These are phyloP conservation scores for Curvularia verruculosa DNA, from an alignment of 2,329 filamentous ascomycete species.

Conservation along the genomic window DNA sequence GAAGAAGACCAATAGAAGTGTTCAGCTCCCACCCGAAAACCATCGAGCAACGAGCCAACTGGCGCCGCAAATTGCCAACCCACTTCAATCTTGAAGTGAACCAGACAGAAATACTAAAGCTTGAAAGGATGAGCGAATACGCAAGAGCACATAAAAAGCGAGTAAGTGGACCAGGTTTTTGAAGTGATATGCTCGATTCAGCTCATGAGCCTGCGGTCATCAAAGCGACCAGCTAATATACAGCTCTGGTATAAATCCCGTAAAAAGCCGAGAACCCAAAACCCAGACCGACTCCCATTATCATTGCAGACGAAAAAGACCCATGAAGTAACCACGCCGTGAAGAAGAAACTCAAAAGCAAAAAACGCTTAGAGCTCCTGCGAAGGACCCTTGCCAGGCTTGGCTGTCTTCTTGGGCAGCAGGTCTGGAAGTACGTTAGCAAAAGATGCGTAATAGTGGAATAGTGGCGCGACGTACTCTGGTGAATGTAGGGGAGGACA, in stretches of 20 bases:
- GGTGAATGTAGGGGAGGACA: conserved; percentile 96
- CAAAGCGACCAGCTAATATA: conserved; percentile 64
- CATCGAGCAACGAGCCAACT: too few relatives aligned
- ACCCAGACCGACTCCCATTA: conserved; percentile 73
- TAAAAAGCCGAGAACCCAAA: conserved; percentile 61
- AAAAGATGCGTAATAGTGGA: conserved; percentile 7
- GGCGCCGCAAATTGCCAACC: neutral
- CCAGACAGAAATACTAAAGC: neutral
- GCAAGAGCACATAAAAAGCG: neutral
- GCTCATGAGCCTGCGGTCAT: conserved; percentile 55
- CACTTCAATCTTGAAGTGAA: neutral
- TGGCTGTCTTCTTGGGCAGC: conserved; percentile 98
- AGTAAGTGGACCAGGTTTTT: conserved; percentile 3
- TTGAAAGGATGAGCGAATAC: neutral
- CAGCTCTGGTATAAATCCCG: conserved; percentile 61
- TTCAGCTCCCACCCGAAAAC: too few relatives aligned
- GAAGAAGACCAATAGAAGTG: too few relatives aligned
- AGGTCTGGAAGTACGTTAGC: conserved; percentile 72
- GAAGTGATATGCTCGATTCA: conserved; percentile 48
- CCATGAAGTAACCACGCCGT: conserved; percentile 55
- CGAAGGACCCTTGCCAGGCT: conserved; percentile 89
- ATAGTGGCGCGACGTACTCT: conserved; percentile 70
- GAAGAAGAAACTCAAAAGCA: conserved; percentile 44
- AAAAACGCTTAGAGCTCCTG: conserved; percentile 81
- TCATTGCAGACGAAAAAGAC: conserved; percentile 72